phyloP scores from a whole-genome alignment of 371 early-diverging fungal species.

The Lichtheimia hyalospora region DNA sequence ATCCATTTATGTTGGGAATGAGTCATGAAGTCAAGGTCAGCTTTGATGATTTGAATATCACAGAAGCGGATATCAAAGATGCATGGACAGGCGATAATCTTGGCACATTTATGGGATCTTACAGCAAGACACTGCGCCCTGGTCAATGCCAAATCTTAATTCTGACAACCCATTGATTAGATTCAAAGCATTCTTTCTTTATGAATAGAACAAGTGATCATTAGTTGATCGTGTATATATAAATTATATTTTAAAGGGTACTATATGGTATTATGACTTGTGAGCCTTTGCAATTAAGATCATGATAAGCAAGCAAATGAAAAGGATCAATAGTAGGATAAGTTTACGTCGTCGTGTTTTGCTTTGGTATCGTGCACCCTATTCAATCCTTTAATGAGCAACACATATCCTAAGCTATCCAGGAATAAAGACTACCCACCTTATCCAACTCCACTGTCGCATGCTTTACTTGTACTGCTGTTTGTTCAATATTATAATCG shows the following conservation, averaged over 20 bases:
- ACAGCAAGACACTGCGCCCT: slow-evolving; percentile 12
- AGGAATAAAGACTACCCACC: slow-evolving; percentile 42
- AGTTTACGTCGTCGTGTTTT: slow-evolving; percentile 63
- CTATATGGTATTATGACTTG: slow-evolving; percentile 18
- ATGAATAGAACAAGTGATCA: not conserved
- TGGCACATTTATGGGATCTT: slow-evolving; percentile 13
- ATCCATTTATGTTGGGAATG: slow-evolving; percentile 35
- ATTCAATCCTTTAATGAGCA: not conserved
- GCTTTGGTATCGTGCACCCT: slow-evolving; percentile 70
- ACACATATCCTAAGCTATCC: not conserved
- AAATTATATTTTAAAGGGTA: not conserved
- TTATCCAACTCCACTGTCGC: slow-evolving; percentile 84
- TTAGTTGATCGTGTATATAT: not conserved
- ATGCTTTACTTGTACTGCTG: slow-evolving; percentile 72
- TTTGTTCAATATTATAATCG: slow-evolving; percentile 94
- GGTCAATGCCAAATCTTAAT: slow-evolving; percentile 23
- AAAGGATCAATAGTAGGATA: slow-evolving; percentile 59
- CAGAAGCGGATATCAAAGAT: slow-evolving; percentile 21
- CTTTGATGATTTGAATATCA: slow-evolving; percentile 26
- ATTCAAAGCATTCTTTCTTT: not conserved
- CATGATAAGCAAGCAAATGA: slow-evolving; percentile 62
- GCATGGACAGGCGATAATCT: slow-evolving; percentile 36
- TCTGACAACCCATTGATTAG: slow-evolving; percentile 3
- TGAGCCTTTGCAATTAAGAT: slow-evolving; percentile 67
- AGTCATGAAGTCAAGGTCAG: slow-evolving; percentile 28